A percentile compares a stretch with the other conserved stretches of the same genome.
These are phyloP conservation scores for Tillandsia leiboldiana DNA, from an alignment of 176 grass and related monocot genomes.

Conservation along the genomic window DNA sequence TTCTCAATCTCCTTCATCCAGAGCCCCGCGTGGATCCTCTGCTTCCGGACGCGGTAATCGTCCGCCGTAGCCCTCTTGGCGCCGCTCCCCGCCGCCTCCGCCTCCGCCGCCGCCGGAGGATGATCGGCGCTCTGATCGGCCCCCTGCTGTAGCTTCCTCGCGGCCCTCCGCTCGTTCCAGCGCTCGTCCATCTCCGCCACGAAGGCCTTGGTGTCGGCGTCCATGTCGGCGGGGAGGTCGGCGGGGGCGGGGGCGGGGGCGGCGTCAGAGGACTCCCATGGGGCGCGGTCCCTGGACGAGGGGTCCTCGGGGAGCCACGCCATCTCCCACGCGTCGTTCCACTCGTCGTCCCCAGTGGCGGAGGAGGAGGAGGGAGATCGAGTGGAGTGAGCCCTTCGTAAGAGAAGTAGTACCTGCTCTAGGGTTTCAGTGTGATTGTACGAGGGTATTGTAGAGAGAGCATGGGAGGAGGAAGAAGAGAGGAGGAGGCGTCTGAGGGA, in stretches of 20 bases:
- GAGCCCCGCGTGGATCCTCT: slow-evolving; percentile 69
- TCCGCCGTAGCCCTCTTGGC: slow-evolving; percentile 41
- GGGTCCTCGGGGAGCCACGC: slow-evolving; percentile 85
- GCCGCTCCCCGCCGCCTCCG: slow-evolving; percentile 6
- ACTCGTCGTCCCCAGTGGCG: slow-evolving; percentile 58
- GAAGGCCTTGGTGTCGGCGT: slow-evolving; percentile 80
- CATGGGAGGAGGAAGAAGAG: slow-evolving; percentile 1
- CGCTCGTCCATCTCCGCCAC: slow-evolving; percentile 91
- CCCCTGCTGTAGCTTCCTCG: slow-evolving; percentile 20
- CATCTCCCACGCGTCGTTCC: slow-evolving; percentile 97
- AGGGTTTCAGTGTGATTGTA: neutral
- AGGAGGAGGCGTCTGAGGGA: slow-evolving; percentile 35
- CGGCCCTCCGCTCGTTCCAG: slow-evolving; percentile 34
- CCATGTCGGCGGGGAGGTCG: slow-evolving; percentile 38
- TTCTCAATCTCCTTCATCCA: slow-evolving; percentile 98
- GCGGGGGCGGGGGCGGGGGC: slow-evolving; percentile 5
- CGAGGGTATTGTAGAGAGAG: slow-evolving; percentile 17
- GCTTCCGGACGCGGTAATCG: slow-evolving; percentile 85
- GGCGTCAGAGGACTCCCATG: slow-evolving; percentile 11
- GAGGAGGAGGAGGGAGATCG: neutral
- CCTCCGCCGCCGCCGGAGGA: slow-evolving; percentile 21
- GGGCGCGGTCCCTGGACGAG: slow-evolving; percentile 14
- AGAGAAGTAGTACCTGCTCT: neutral
- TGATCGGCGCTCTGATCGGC: slow-evolving; percentile 33
- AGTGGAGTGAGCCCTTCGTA: slow-evolving; percentile 1